Evolutionary conservation across 768 basidiomycete genomes (phyloP).

Genomic region (Tylopilus sp.): DNA sequence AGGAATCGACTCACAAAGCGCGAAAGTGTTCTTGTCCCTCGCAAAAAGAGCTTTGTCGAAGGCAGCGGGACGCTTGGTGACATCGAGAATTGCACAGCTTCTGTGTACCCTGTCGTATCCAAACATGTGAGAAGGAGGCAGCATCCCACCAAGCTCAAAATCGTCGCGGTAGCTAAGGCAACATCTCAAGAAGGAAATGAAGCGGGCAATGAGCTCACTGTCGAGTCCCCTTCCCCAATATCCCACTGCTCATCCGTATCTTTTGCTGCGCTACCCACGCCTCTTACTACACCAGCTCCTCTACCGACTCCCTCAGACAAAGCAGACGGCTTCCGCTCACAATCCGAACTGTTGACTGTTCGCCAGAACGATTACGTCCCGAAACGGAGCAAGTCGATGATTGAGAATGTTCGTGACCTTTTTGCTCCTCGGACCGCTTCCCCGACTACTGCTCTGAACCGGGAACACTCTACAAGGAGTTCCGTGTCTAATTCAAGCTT

Average conservation of each 20-base stretch:
- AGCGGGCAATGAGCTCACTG: slow-evolving; percentile 14
- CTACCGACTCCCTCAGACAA: slow-evolving; percentile 12
- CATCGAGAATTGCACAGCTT: slow-evolving; percentile 8
- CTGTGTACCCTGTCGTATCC: not conserved
- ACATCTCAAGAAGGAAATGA: slow-evolving; percentile 26
- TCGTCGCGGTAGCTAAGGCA: slow-evolving; percentile 20
- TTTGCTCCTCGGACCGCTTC: slow-evolving; percentile 50
- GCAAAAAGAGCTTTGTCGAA: slow-evolving; percentile 50
- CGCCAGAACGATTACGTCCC: slow-evolving; percentile 29
- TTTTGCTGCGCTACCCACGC: slow-evolving; percentile 22
- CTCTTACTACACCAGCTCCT: slow-evolving; percentile 16
- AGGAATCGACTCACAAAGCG: slow-evolving; percentile 58
- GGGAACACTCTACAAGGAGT: slow-evolving; percentile 25
- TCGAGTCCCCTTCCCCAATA: slow-evolving; percentile 37
- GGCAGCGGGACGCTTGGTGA: slow-evolving; percentile 14
- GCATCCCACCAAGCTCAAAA: slow-evolving; percentile 30
- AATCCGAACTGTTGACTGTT: slow-evolving; percentile 27
- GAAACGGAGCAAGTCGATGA: slow-evolving; percentile 51
- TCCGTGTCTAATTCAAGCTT: slow-evolving; percentile 31
- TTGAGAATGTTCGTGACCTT: slow-evolving; percentile 59
- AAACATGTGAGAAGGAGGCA: slow-evolving; percentile 20
- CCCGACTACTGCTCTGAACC: slow-evolving; percentile 32
- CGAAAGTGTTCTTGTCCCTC: slow-evolving; percentile 66
- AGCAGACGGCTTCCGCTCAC: slow-evolving; percentile 18
- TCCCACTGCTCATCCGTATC: slow-evolving; percentile 39